phyloP scores from a whole-genome alignment of 805 yeast genomes.

The Saturnispora kantuleensis region DNA sequence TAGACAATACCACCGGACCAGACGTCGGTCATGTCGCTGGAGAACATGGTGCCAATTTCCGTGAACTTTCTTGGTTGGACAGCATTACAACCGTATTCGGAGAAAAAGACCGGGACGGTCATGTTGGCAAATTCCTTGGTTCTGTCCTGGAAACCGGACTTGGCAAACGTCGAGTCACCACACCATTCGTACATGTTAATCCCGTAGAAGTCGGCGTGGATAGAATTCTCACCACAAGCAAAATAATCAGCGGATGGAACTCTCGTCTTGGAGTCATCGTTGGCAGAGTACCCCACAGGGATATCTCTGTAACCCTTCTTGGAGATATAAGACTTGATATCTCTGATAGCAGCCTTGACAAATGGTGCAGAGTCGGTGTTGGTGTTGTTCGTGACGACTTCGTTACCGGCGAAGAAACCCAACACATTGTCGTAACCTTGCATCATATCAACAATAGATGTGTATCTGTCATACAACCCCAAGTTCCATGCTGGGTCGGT shows the following conservation, averaged over 20 bases:
- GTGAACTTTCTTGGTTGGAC: conserved; percentile 66
- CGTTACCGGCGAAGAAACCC: conserved; percentile 97
- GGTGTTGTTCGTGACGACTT: conserved; percentile 75
- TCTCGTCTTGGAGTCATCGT: conserved; percentile 79
- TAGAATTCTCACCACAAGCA: conserved; percentile 63
- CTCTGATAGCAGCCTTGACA: conserved; percentile 95
- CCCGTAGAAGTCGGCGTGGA: conserved; percentile 71
- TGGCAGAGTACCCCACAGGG: conserved; percentile 94
- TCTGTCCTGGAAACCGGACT: conserved; percentile 62
- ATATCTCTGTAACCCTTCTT: conserved; percentile 58
- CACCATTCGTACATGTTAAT: conserved; percentile 88
- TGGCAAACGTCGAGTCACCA: conserved; percentile 48
- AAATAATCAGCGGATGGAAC: conserved; percentile 74
- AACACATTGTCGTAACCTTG: conserved; percentile 69
- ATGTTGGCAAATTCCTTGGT: conserved; percentile 65
- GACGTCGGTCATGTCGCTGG: conserved; percentile 69
- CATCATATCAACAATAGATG: conserved; percentile 72
- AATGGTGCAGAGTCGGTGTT: conserved; percentile 88
- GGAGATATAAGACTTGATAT: conserved; percentile 65
- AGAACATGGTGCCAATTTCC: conserved; percentile 61
- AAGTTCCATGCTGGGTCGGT: conserved; percentile 71
- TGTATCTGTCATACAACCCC: conserved; percentile 65
- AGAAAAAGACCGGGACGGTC: conserved; percentile 74
- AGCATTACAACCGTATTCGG: conserved; percentile 82
- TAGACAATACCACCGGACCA: conserved; percentile 94